A percentile compares a stretch with the other conserved stretches of the same genome.
These are phyloP conservation scores for Eucalyptus leucophloia DNA, from an alignment of 345 rosid genomes.

Conservation along the genomic window DNA sequence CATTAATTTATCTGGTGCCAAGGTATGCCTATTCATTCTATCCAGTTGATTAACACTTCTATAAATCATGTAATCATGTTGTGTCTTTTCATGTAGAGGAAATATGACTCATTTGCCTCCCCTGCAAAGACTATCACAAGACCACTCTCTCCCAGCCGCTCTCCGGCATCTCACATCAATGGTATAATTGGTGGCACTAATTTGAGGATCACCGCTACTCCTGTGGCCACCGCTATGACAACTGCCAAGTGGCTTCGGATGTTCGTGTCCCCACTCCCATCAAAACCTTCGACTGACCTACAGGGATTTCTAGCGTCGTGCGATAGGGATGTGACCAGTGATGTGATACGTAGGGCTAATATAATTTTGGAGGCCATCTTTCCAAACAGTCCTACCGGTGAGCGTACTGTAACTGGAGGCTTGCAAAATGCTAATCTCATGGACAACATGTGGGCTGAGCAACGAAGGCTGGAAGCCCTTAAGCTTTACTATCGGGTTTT, in stretches of 20 bases:
- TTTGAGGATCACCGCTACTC: slow-evolving; percentile 64
- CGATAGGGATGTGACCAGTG: slow-evolving; percentile 71
- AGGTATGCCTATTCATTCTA: slow-evolving; percentile 21
- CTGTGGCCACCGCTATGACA: slow-evolving; percentile 89
- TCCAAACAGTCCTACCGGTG: slow-evolving; percentile 64
- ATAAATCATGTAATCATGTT: background rate
- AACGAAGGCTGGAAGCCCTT: slow-evolving; percentile 72
- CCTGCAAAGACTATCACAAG: slow-evolving; percentile 72
- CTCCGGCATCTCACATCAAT: slow-evolving; percentile 58
- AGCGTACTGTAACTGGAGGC: slow-evolving; percentile 46
- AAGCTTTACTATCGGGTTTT: slow-evolving; percentile 88
- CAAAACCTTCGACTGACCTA: slow-evolving; percentile 68
- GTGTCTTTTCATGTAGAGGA: slow-evolving; percentile 30
- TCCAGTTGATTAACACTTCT: background rate
- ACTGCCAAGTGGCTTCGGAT: slow-evolving; percentile 97
- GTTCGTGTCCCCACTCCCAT: slow-evolving; percentile 64
- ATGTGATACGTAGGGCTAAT: slow-evolving; percentile 67
- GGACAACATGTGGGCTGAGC: slow-evolving; percentile 97
- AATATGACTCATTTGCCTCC: slow-evolving; percentile 60
- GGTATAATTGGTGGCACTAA: slow-evolving; percentile 26
- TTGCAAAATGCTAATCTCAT: slow-evolving; percentile 65
- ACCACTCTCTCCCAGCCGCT: slow-evolving; percentile 76
- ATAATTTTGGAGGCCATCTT: slow-evolving; percentile 91
- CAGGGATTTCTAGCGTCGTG: slow-evolving; percentile 65
- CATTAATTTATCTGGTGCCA: slow-evolving; percentile 37